Evolutionary conservation across 192 early-diverging fungal genomes (phyloP), one percentile per base, ranked within the genome.

Genomic region (Coemansia sp.): DNA sequence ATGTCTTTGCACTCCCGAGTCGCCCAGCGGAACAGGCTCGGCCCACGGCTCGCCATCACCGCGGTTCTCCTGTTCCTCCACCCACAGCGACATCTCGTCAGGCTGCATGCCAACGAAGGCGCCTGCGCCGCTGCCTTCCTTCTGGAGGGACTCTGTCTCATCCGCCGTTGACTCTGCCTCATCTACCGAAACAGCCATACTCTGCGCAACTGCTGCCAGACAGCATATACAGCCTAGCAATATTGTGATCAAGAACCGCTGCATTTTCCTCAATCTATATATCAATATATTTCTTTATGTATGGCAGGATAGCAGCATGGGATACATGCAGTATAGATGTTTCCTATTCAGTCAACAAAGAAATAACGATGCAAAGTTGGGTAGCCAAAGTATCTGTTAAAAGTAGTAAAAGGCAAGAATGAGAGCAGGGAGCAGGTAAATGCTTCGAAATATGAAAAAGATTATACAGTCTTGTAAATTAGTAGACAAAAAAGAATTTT

Each of bases 31-130:
- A 6, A 49, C 8, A n/a, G 65, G 32, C 45, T 65, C 56, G 46
- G 37, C 62, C 66, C 22, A 39, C 19, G n/a, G 56, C 4, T 16
- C n/a, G n/a, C 42, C 60, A 21, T 55, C 67, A 2, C 67, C 62
- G 19, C 39, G 68, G 41, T 12, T 67, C 32, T 61, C 37, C 71
- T 74, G 59, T 26, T 61, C 61, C 42, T 63, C 46, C 26, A 74
- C 63, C 68, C 64, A 70, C 32, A 4, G 19, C 21, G 68, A 79
- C 61, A 79, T 68, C 39, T 73, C 77, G 39, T 70, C 68, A 2
- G 77, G 77, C 77, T 63, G 68, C 68, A 79, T 42, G 7, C 77
- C 77, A 3, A 66, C 67, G 19, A 79, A 79, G 39, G 57, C 52
- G 43, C 52, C 43, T 52, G 49, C 49, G 37, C 61, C 68, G 1